phyloP scores from a whole-genome alignment of 257 asterid species.

The Plantago elongata region DNA sequence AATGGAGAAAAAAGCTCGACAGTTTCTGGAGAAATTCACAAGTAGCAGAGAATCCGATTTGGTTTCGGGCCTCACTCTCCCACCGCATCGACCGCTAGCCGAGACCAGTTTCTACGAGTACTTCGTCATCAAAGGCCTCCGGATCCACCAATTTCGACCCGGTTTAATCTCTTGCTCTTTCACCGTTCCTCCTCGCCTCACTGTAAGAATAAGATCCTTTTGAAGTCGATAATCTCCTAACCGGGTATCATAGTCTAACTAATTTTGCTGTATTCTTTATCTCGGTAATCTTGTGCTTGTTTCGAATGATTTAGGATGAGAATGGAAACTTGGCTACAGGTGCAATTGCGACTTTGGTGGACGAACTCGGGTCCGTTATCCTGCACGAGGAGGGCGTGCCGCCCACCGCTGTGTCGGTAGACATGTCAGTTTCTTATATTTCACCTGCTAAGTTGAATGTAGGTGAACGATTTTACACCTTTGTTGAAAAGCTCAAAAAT shows the following conservation, averaged over 20 bases:
- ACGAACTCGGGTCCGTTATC: slow-evolving; percentile 64
- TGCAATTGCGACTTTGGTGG: slow-evolving; percentile 61
- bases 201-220: slow-evolving; percentile 29
- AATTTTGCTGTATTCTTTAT: neutral
- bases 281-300: neutral
- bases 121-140: slow-evolving; percentile 51
- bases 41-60: slow-evolving; percentile 33
- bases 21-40: slow-evolving; percentile 24
- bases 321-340: slow-evolving; percentile 55
- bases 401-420: slow-evolving; percentile 62
- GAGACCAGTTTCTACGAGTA: slow-evolving; percentile 66
- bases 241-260: no score
- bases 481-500: neutral
- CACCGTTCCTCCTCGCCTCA: slow-evolving; percentile 76
- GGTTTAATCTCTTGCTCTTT: slow-evolving; percentile 53
- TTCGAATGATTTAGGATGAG: slow-evolving; percentile 35
- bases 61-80: slow-evolving; percentile 40
- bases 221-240: no score
- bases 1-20: slow-evolving; percentile 55
- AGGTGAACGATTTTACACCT: slow-evolving; percentile 17
- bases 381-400: slow-evolving; percentile 38
- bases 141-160: slow-evolving; percentile 49
- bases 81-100: slow-evolving; percentile 35
- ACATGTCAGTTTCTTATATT: slow-evolving; percentile 61
- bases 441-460: slow-evolving; percentile 64